A percentile compares a stretch with the other conserved stretches of the same genome.
Evolutionary conservation across 2,329 filamentous ascomycete genomes (phyloP).

Genomic region (Scopulariopsis brevicaulis): DNA sequence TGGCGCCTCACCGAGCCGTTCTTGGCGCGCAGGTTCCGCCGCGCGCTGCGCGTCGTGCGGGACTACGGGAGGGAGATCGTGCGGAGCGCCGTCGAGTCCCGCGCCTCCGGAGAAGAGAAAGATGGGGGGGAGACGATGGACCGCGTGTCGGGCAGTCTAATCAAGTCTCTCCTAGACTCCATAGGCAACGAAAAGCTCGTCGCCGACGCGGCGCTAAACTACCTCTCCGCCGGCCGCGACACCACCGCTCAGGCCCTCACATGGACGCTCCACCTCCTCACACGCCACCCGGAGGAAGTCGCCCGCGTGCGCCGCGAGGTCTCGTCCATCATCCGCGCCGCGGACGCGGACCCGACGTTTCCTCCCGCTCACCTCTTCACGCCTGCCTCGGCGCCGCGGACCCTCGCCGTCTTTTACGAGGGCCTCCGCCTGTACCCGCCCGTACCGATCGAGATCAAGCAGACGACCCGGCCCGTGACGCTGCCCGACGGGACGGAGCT

Average conservation of each 20-base stretch:
- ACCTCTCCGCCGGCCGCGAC: constrained; percentile 52
- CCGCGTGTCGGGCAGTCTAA: constrained; percentile 40
- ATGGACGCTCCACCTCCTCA: constrained; percentile 51
- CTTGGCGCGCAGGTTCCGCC: constrained; percentile 33
- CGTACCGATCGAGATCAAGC: constrained; percentile 55
- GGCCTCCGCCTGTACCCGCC: constrained; percentile 50
- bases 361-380: constrained; percentile 20
- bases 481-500: constrained; percentile 51
- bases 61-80: constrained; percentile 47
- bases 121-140: constrained; percentile 6
- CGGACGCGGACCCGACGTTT: constrained; percentile 8
- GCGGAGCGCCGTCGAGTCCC: constrained; percentile 34
- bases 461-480: constrained; percentile 36
- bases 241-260: constrained; percentile 55
- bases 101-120: constrained; percentile 9
- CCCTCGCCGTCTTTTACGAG: constrained; percentile 52
- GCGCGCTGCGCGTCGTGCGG: constrained; percentile 36
- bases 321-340: neutral
- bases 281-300: constrained; percentile 31
- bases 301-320: constrained; percentile 31
- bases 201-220: constrained; percentile 54
- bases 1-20: constrained; percentile 48
- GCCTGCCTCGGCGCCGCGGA: constrained; percentile 37
- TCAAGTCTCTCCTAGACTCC: constrained; percentile 47
- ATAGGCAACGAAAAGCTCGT: constrained; percentile 44